Percentiles rank a stretch among this genome's conserved stretches.
Evolutionary conservation across 768 basidiomycete genomes (phyloP).

Genomic region (Calocybe cyanea): DNA sequence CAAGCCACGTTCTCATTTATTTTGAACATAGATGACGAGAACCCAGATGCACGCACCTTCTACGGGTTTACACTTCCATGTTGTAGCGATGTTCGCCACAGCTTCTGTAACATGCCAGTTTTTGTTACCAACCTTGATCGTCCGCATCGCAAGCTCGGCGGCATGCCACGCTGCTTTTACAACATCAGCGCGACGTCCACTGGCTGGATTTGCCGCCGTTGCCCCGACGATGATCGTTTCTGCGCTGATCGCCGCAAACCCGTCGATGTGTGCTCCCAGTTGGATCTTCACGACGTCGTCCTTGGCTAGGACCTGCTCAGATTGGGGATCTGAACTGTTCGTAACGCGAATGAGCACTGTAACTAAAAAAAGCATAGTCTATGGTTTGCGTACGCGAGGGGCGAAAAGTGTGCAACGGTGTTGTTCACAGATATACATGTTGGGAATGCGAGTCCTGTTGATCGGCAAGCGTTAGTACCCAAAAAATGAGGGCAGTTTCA

Average conservation of each 20-base stretch:
- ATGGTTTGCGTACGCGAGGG: conserved; percentile 67
- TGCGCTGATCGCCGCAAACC: conserved; percentile 89
- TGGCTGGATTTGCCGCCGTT: conserved; percentile 66
- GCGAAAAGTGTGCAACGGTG: conserved; percentile 92
- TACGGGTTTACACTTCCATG: conserved; percentile 87
- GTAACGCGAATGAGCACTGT: conserved; percentile 11
- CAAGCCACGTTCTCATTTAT: conserved; percentile 4
- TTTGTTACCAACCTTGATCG: conserved; percentile 88
- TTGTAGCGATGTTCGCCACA: conserved; percentile 65
- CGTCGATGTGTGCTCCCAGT: conserved; percentile 96
- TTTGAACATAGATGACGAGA: too few species aligned
- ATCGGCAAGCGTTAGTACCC: too few species aligned
- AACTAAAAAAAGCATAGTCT: conserved; percentile 20
- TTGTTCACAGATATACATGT: conserved; percentile 95
- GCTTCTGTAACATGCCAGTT: conserved; percentile 94
- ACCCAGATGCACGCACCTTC: conserved; percentile 66
- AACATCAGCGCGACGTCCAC: conserved; percentile 85
- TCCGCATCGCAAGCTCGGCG: conserved; percentile 87
- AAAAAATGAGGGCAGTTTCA: too few species aligned
- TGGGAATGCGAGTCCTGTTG: conserved; percentile 86
- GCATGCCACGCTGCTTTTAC: conserved; percentile 93
- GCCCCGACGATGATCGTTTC: conserved; percentile 92
- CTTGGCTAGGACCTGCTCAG: conserved; percentile 66
- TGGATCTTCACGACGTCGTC: conserved; percentile 95
- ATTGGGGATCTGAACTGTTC: conserved; percentile 70